Percentiles rank a stretch among this genome's conserved stretches.
Evolutionary conservation across 2,329 filamentous ascomycete genomes (phyloP).

Genomic region (Biscogniauxia sp.): DNA sequence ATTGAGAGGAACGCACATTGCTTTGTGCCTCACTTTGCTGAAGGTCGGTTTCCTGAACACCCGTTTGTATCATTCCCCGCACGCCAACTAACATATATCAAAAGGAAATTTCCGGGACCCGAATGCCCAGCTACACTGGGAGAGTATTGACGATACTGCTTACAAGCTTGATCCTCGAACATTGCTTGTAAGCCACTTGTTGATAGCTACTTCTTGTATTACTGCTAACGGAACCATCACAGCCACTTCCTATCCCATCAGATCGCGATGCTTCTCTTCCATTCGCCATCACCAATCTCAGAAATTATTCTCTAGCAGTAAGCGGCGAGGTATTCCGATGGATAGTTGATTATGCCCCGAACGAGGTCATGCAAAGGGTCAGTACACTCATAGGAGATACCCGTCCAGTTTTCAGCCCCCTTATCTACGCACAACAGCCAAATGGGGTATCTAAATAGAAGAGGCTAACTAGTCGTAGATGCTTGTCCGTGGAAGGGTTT

Average conservation of each 20-base stretch:
- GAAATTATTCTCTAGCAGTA: conserved; percentile 85
- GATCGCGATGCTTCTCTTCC: conserved; percentile 80
- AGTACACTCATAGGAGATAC: conserved; percentile 23
- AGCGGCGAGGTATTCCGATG: conserved; percentile 95
- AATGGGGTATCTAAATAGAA: not conserved
- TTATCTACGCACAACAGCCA: not conserved
- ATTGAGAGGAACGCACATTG: conserved; percentile 81
- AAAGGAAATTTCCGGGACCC: conserved; percentile 70
- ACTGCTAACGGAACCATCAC: conserved; percentile 9
- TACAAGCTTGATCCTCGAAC: conserved; percentile 77
- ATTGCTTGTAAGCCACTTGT: conserved; percentile 54
- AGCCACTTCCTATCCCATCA: conserved; percentile 69
- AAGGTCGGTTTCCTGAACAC: conserved; percentile 51
- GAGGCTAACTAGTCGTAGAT: conserved; percentile 55
- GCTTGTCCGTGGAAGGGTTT: conserved; percentile 88
- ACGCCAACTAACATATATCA: not conserved
- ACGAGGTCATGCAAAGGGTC: conserved; percentile 72
- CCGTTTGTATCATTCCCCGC: not conserved
- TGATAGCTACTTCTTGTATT: not conserved
- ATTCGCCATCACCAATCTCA: conserved; percentile 76
- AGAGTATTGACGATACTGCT: conserved; percentile 85
- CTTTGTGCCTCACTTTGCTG: conserved; percentile 84
- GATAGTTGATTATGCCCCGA: conserved; percentile 86
- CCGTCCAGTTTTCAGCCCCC: not conserved
- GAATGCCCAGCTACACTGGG: conserved; percentile 76